Evolutionary conservation across 1,284 basidiomycete species (phyloP).

Genomic region (Irpex lacteus): DNA sequence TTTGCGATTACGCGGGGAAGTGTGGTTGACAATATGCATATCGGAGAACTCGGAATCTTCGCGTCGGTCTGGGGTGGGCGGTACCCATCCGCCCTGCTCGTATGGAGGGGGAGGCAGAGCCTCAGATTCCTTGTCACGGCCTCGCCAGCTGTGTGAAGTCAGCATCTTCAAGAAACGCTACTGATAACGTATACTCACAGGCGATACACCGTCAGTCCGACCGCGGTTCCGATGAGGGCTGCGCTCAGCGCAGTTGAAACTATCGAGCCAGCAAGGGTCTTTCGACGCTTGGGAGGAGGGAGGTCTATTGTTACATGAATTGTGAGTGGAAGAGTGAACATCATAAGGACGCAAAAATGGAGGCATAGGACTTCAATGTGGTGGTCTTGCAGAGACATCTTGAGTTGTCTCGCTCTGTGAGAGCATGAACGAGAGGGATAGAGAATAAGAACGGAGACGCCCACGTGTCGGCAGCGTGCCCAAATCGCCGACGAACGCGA

Average conservation of each 20-base stretch:
- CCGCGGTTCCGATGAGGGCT: conserved; percentile 77
- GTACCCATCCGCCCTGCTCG: conserved; percentile 58
- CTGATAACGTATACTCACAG: conserved; percentile 48
- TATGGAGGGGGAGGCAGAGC: conserved; percentile 59
- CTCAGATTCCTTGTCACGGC: conserved; percentile 56
- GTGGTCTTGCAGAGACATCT: neutral
- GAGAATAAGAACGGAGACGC: neutral
- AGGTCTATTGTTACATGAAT: conserved; percentile 50
- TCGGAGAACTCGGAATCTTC: conserved; percentile 13
- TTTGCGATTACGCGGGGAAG: conserved; percentile 22
- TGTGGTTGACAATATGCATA: conserved; percentile 5
- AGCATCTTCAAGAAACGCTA: conserved; percentile 2
- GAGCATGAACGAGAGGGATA: conserved; percentile 1
- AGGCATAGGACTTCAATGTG: conserved; percentile 9
- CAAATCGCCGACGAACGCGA: conserved; percentile 2
- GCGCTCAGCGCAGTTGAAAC: conserved; percentile 77
- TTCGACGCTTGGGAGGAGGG: conserved; percentile 56
- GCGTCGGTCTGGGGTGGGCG: conserved; percentile 17
- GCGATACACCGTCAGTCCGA: conserved; percentile 79
- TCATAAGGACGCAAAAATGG: conserved; percentile 17
- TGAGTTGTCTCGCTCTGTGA: neutral
- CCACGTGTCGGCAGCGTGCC: conserved; percentile 6
- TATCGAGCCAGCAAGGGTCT: conserved; percentile 72
- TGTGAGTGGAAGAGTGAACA: conserved; percentile 29
- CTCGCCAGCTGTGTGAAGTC: conserved; percentile 50